Conservation (phyloP, 164 flowering plant species). For the Liquidambar formosana region DNA sequence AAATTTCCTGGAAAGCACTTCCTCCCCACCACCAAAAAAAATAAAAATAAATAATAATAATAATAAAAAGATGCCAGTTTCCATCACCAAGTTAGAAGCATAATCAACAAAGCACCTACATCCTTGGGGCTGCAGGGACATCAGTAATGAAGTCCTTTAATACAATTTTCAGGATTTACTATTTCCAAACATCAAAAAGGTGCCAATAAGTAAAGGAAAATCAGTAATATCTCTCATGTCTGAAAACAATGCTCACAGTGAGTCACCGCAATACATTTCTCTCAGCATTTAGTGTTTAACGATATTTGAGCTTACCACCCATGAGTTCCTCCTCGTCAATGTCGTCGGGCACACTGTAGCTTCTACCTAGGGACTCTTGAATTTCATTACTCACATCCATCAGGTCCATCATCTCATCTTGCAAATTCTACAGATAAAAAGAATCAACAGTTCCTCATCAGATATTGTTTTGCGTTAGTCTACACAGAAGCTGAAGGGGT, state of each 20-base stretch:
- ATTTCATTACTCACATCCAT: slow-evolving; percentile 94
- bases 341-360: slow-evolving; percentile 95
- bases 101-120: background rate
- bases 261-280: no score
- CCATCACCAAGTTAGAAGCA: no score
- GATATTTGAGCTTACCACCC: slow-evolving; percentile 70
- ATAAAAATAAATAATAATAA: no score
- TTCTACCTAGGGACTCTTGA: slow-evolving; percentile 95
- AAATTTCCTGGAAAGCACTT: background rate
- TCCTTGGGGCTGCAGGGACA: background rate
- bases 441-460: slow-evolving; percentile 2
- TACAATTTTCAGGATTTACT: background rate
- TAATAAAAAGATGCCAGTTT: no score
- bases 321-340: slow-evolving; percentile 94
- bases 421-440: slow-evolving; percentile 61
- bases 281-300: no score
- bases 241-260: no score
- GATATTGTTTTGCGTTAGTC: background rate
- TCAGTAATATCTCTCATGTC: background rate
- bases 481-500: background rate
- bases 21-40: no score
- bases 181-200: background rate
- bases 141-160: background rate
- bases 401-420: slow-evolving; percentile 99
- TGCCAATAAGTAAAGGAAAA: background rate